Base-by-base conservation (phyloP, 2,329 filamentous ascomycete species). In the Lachnellula subtilissima region DNA sequence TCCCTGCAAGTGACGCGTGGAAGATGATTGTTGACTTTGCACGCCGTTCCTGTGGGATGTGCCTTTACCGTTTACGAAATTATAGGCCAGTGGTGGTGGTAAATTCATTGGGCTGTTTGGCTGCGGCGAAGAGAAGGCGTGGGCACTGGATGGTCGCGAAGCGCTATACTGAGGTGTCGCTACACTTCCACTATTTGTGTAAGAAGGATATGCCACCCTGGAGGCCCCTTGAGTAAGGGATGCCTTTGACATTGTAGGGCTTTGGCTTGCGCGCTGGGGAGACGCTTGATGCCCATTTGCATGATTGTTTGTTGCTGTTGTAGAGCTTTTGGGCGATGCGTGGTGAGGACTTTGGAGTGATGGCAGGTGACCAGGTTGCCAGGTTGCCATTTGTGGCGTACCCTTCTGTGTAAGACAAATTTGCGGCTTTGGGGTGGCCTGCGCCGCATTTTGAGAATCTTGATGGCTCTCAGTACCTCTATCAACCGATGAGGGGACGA, bases 31-130 rank as follows among this genome's bases (percentile, higher is more conserved):
- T 42, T 56, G 56, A 17, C 17, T 52, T 46, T 52, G 39, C 23
- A 45, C 35, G 42, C 43, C 56, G 32, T 45, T 53, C 12, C 53
- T 55, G 22, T 58, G 43, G 46, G 42, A 48, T 15, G 58, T 45
- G 35, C 56, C 48, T 39, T 55, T 61, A 3, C 64, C 66, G 56
- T 67, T 69, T 7, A 60, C 55, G 50, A 66, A 65, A 6, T 58
- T 61, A 50, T 66, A 68, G 8, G 54, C 39, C 11, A 60, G 59
- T 48, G 68, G 64, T 37, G 69, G 69, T 47, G 68, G 68, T 9
- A 71, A 62, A 56, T 64, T 68, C 11, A 65, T 68, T 32, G 69
- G 67, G 43, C 68, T 70, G 32, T 69, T 60, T 32, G 64, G 66
- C 50, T 60, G 61, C 19, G 69, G 69, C 8, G 69, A 69, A 19